phyloP scores from a whole-genome alignment of 2,329 filamentous ascomycete species.

The Aspergillus pseudoterreus region DNA sequence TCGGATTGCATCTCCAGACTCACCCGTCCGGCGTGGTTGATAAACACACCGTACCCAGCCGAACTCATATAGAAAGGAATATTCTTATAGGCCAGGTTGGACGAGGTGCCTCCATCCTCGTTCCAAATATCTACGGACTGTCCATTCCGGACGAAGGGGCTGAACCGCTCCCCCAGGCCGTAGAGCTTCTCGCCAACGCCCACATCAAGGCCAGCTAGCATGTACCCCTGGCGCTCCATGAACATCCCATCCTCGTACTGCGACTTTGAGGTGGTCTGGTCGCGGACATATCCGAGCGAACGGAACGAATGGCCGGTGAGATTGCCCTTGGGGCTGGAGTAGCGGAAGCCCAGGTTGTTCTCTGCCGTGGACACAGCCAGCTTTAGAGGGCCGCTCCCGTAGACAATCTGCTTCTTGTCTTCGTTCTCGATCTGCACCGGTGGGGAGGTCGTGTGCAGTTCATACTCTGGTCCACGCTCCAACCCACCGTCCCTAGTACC shows the following conservation, averaged over 20 bases:
- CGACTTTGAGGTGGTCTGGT: constrained; percentile 30
- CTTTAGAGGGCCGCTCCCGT: constrained; percentile 29
- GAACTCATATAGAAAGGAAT: constrained; percentile 47
- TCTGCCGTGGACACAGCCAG: constrained; percentile 30
- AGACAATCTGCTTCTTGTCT: constrained; percentile 24
- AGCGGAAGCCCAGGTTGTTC: constrained; percentile 33
- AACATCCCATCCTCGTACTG: constrained; percentile 33
- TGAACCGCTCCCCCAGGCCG: constrained; percentile 72
- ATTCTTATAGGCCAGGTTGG: constrained; percentile 40
- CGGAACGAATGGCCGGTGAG: constrained; percentile 37
- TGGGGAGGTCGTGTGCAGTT: constrained; percentile 19
- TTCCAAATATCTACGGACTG: constrained; percentile 64
- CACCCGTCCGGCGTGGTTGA: constrained; percentile 66
- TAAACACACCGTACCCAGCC: constrained; percentile 70
- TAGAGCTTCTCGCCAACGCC: constrained; percentile 62
- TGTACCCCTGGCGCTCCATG: constrained; percentile 36
- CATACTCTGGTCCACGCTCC: constrained; percentile 35
- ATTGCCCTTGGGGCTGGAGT: constrained; percentile 20
- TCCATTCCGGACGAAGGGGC: constrained; percentile 71
- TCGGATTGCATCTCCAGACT: constrained; percentile 73
- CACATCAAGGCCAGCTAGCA: constrained; percentile 37
- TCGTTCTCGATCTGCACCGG: constrained; percentile 25
- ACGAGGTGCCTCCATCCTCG: constrained; percentile 48
- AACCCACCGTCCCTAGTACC: constrained; percentile 29
- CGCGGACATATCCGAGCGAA: constrained; percentile 38